Conservation (phyloP, 2,329 filamentous ascomycete genomes). For the Allantophomopsis lycopodina region DNA sequence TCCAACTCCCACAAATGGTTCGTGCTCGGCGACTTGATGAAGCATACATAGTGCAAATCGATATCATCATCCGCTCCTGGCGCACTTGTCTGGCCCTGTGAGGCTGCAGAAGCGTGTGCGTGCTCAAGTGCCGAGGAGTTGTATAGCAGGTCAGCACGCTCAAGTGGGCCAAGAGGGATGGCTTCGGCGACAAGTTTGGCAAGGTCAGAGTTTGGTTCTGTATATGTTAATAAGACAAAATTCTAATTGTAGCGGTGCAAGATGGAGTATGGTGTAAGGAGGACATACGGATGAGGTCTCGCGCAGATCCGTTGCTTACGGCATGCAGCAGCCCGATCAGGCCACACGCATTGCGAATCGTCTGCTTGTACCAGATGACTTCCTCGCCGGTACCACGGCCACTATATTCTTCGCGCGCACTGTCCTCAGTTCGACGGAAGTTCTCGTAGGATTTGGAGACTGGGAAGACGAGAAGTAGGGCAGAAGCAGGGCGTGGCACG, state of each 20-base stretch:
- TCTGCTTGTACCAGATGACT: slow-evolving; percentile 90
- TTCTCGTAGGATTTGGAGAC: slow-evolving; percentile 70
- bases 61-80: slow-evolving; percentile 65
- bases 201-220: slow-evolving; percentile 27
- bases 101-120: slow-evolving; percentile 77
- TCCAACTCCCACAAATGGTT: slow-evolving; percentile 58
- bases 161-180: slow-evolving; percentile 50
- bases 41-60: slow-evolving; percentile 95
- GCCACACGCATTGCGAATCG: slow-evolving; percentile 86
- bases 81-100: slow-evolving; percentile 59
- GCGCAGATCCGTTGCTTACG: slow-evolving; percentile 62
- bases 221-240: slow-evolving; percentile 21
- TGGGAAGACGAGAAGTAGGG: slow-evolving; percentile 88
- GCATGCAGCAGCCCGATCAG: slow-evolving; percentile 81
- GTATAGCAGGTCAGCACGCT: slow-evolving; percentile 67
- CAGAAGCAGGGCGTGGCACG: slow-evolving; percentile 77
- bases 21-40: slow-evolving; percentile 62
- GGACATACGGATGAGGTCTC: slow-evolving; percentile 81
- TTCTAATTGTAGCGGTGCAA: slow-evolving; percentile 55
- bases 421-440: slow-evolving; percentile 63
- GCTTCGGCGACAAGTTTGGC: slow-evolving; percentile 54
- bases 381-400: slow-evolving; percentile 57
- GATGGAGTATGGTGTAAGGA: slow-evolving; percentile 38
- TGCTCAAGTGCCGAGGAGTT: slow-evolving; percentile 61
- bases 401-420: slow-evolving; percentile 43